Evolutionary conservation across 208 protist species (phyloP), one percentile per base, ranked within the genome.

Genomic region (Leishmania mexicana): DNA sequence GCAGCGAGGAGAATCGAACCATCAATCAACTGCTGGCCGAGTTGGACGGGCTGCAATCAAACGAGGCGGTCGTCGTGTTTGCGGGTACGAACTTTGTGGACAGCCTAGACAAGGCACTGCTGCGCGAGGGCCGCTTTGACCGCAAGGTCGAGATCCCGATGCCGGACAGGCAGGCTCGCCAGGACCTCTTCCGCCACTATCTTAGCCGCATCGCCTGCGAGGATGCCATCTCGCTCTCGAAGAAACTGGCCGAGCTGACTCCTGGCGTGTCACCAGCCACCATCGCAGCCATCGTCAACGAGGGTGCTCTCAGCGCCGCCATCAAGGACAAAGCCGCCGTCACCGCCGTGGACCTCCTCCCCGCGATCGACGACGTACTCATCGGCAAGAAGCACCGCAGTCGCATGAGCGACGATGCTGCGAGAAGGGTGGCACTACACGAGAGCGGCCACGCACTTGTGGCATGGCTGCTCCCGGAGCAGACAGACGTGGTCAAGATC

Each of bases 81-180:
- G 99, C 98, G 0, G 98, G 95, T 24, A 99, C 99, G 11, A 99
- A 99, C 90, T 95, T 99, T 64, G 81, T 86, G 58, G 97, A 99
- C 78, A 94, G 96, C 42, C 79, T 99, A 3, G 98, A 99, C 90
- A 87, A 90, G 83, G 98, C 98, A 19, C 93, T 99, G 45, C 79
- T 99, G 70, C 94, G 99, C 60, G 98, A 98, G 40, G 99, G 99
- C 54, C 95, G 99, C 40, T 99, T 99, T 83, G 99, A 99, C 80
- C 90, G 99, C 62, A 92, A 97, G 83, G 95, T 99, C 60, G 88
- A 94, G 62, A 90, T 98, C 47, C 88, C 85, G 8, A 91, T 97
- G 88, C 95, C 95, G 13, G 95, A 98, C 87, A 86, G 85, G 68
- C 77, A 68, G 67, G 92, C 91, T 24, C 87, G 95, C 58, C 79